Evolutionary conservation across 2,329 filamentous ascomycete genomes (phyloP).

Genomic region (Venturia carpophila): DNA sequence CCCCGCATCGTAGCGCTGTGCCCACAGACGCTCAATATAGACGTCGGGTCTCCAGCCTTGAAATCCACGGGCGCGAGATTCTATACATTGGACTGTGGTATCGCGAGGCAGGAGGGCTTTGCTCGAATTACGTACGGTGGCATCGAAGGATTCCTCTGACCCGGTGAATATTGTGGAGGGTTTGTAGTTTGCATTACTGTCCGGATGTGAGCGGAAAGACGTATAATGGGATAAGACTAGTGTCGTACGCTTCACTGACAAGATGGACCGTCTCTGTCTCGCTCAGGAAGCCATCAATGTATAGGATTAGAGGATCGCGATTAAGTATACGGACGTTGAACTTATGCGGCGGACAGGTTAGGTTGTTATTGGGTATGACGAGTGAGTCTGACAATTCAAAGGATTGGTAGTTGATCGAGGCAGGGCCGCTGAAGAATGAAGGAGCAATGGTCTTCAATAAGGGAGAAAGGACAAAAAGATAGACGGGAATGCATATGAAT

Average conservation of each 20-base stretch:
- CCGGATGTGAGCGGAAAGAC: conserved; percentile 9
- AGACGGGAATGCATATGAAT: conserved; percentile 19
- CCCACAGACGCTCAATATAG: conserved; percentile 54
- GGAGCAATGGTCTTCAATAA: conserved; percentile 13
- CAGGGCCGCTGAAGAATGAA: not conserved
- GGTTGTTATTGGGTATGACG: conserved; percentile 33
- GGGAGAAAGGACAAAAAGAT: conserved; percentile 18
- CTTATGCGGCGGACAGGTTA: conserved; percentile 33
- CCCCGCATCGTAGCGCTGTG: conserved; percentile 49
- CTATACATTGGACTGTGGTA: conserved; percentile 50
- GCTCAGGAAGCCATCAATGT: conserved; percentile 50
- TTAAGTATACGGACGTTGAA: conserved; percentile 44
- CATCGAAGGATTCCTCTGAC: conserved; percentile 40
- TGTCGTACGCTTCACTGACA: conserved; percentile 8
- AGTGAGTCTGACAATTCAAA: conserved; percentile 31
- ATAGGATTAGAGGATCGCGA: conserved; percentile 48
- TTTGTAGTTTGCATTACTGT: conserved; percentile 42
- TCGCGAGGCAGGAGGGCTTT: conserved; percentile 34
- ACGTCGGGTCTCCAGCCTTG: conserved; percentile 53
- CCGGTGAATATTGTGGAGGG: conserved; percentile 49
- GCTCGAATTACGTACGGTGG: conserved; percentile 46
- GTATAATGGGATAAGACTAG: not conserved
- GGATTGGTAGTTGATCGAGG: conserved; percentile 20
- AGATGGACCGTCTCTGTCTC: conserved; percentile 35
- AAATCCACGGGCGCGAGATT: conserved; percentile 49